Percentiles rank a stretch among this genome's conserved stretches.
Conservation (phyloP, 1,284 basidiomycete genomes). For the Moesziomyces sp. region DNA sequence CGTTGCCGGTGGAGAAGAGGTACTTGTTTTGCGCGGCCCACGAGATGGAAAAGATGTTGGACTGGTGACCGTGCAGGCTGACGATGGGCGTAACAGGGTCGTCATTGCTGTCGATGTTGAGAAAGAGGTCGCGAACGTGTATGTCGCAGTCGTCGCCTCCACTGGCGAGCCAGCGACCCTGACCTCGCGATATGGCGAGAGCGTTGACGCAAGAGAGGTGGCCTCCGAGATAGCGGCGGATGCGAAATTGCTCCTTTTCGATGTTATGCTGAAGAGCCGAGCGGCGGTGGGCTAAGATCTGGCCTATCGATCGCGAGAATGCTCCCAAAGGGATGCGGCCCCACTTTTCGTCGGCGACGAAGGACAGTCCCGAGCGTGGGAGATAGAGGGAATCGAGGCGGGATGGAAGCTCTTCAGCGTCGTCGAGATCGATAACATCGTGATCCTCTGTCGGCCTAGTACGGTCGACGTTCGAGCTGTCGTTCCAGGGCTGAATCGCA, state of each 20-base stretch:
- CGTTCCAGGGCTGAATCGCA: too few species aligned
- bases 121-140: slow-evolving; percentile 35
- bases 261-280: not conserved
- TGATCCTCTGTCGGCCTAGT: too few species aligned
- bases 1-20: slow-evolving; percentile 40
- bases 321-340: slow-evolving; percentile 7
- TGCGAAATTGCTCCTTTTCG: slow-evolving; percentile 5
- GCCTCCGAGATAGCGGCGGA: not conserved
- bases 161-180: slow-evolving; percentile 37
- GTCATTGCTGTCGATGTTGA: slow-evolving; percentile 2
- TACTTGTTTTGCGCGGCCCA: slow-evolving; percentile 36
- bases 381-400: slow-evolving; percentile 1
- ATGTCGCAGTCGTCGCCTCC: slow-evolving; percentile 36
- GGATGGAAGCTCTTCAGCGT: too few species aligned
- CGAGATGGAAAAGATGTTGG: slow-evolving; percentile 47
- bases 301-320: slow-evolving; percentile 1
- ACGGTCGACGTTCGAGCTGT: too few species aligned
- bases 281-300: slow-evolving; percentile 7
- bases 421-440: too few species aligned
- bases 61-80: slow-evolving; percentile 32
- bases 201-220: slow-evolving; percentile 41
- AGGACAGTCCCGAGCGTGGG: slow-evolving; percentile 1
- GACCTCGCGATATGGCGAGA: slow-evolving; percentile 30
- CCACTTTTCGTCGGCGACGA: slow-evolving; percentile 1
- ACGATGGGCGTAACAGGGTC: slow-evolving; percentile 10